Evolutionary conservation across 129 eudicot genomes (phyloP).

Genomic region (Erigeron canadensis): DNA sequence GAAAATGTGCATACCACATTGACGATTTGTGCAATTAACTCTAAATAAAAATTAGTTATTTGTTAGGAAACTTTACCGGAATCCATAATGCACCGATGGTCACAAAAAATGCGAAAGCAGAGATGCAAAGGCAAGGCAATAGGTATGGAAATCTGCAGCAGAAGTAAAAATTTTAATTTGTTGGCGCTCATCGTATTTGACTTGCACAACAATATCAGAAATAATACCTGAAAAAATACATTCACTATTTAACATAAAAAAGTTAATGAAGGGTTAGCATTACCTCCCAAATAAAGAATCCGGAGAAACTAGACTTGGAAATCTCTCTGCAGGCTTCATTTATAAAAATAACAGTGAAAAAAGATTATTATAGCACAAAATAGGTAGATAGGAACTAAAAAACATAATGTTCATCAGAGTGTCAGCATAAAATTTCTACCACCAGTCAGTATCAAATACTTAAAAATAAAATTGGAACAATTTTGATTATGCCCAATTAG

Average conservation of each 20-base stretch:
- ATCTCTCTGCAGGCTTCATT: constrained; percentile 88
- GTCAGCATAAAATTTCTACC: not conserved
- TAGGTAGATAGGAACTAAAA: not conserved
- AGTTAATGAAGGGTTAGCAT: not conserved
- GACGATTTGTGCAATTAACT: too few relatives aligned
- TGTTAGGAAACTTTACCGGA: constrained; percentile 56
- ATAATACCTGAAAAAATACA: too few relatives aligned
- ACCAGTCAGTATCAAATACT: too few relatives aligned
- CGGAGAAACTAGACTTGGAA: constrained; percentile 58
- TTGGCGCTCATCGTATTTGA: not conserved
- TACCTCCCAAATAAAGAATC: constrained; percentile 86
- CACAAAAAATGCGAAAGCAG: constrained; percentile 57
- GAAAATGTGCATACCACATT: too few relatives aligned
- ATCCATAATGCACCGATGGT: constrained; percentile 56
- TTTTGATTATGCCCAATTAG: too few relatives aligned
- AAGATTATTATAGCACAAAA: not conserved
- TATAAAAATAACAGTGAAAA: constrained; percentile 5
- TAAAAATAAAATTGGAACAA: too few relatives aligned
- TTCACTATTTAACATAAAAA: too few relatives aligned
- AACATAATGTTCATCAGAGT: not conserved
- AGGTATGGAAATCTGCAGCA: constrained; percentile 89
- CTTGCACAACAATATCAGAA: not conserved
- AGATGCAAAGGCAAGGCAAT: constrained; percentile 73
- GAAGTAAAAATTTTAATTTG: too few relatives aligned
- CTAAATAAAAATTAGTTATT: constrained; percentile 2